Base-by-base conservation (phyloP, 495 filamentous ascomycete genomes). In the Penicillium silybi region DNA sequence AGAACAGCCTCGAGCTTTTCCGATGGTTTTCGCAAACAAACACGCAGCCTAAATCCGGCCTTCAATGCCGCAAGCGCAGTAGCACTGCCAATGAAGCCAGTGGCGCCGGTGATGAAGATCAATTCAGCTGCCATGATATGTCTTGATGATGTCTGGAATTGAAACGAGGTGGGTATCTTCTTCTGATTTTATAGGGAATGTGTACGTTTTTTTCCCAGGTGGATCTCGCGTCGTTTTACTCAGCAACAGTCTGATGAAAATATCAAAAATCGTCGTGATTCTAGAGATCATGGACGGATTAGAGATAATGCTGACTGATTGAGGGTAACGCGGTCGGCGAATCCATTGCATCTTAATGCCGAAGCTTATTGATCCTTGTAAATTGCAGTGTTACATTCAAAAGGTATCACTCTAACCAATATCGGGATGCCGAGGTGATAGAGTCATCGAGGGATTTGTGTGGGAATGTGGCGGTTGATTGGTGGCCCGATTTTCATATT, bases 51-150 rank as follows among this genome's bases (percentile, higher is more conserved):
- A 46, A 78, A 75, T 1, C 70, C 71, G 0, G 56, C 27, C n/a
- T 59, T 59, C 26, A 79, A 56, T 15, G 77, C 67, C 44, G 71
- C 64, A 16, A 69, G 18, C 4, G 69, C 66, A 6, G 69, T 62
- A 15, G 65, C 63, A 4, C 49, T 51, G 11, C 76, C 76, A 38
- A 80, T 69, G 48, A 70, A 75, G 37, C 76, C 75, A 16, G 66
- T 63, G 6, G 71, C 62, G 10, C 75, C 73, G 9, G 76, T 80
- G 38, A 79, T 66, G 53, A 79, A 76, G 55, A 78, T 62, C 25
- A 69, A 42, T 41, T 35, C 46, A 17, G 29, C 10, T 13, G 29
- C 52, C 42, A 27, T 16, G 59, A 20, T 57, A 59, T 64, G 19
- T 44, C n/a, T 41, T 8, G 38, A 2, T 55, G 41, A 54, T 41